phyloP scores from a whole-genome alignment of 2,329 filamentous ascomycete genomes.

The Aschersonia sp. region DNA sequence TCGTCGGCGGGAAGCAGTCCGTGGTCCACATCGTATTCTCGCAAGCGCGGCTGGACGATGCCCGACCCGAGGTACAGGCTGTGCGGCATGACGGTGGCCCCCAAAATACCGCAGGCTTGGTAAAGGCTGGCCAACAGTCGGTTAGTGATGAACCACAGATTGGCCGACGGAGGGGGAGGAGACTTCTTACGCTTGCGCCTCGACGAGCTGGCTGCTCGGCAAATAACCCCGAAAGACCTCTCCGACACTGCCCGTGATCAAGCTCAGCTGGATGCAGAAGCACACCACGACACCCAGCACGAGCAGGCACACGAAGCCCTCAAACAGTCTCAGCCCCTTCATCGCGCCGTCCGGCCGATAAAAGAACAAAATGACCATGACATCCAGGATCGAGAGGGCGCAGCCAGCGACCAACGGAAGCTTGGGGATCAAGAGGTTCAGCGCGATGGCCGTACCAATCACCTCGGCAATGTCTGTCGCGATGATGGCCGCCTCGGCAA shows the following conservation, averaged over 20 bases:
- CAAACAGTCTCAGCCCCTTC: conserved; percentile 45
- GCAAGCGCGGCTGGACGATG: conserved; percentile 51
- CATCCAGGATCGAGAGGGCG: conserved; percentile 52
- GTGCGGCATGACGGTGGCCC: conserved; percentile 62
- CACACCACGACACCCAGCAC: conserved; percentile 56
- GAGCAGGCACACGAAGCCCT: conserved; percentile 45
- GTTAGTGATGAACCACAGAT: not conserved
- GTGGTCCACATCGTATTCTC: conserved; percentile 44
- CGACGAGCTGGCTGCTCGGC: conserved; percentile 42
- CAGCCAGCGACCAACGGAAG: conserved; percentile 54
- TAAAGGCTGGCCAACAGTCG: conserved; percentile 26
- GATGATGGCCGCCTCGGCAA: conserved; percentile 54
- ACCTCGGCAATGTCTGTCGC: conserved; percentile 61
- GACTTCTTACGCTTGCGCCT: conserved; percentile 33
- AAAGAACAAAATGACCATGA: conserved; percentile 52
- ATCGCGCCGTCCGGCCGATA: conserved; percentile 46
- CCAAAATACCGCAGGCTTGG: conserved; percentile 62
- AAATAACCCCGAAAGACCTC: conserved; percentile 52
- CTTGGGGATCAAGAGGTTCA: conserved; percentile 49
- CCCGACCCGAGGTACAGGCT: conserved; percentile 55
- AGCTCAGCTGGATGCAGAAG: conserved; percentile 54
- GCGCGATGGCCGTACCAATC: conserved; percentile 55
- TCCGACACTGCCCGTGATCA: conserved; percentile 39
- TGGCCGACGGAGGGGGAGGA: not conserved
- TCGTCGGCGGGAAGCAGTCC: conserved; percentile 30